Evolutionary conservation across 495 filamentous ascomycete genomes (phyloP).

Genomic region (Xanthoparmelia taractica): DNA sequence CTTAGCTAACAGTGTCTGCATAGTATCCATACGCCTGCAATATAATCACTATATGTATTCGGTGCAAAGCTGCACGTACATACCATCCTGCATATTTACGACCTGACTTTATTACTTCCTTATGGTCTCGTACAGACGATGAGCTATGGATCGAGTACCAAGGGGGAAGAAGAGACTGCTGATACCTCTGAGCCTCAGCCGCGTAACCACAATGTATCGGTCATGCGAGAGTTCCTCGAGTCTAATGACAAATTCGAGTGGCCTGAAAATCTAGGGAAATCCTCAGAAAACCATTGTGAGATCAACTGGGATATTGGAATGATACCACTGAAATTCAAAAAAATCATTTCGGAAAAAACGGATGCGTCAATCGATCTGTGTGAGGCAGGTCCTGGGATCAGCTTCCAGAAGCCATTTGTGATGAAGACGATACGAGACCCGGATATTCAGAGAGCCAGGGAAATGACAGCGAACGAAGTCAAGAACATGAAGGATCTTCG

Average conservation of each 20-base stretch:
- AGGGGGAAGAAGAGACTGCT: too few relatives aligned
- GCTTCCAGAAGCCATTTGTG: neutral
- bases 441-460: neutral
- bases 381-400: neutral
- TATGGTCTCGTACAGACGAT: neutral
- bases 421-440: constrained; percentile 2
- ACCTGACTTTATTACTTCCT: too few relatives aligned
- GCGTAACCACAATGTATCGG: neutral
- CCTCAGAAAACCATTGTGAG: neutral
- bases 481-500: constrained; percentile 1
- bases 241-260: neutral
- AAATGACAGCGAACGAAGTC: constrained; percentile 2
- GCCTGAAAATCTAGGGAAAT: neutral
- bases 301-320: neutral
- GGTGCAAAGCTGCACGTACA: too few relatives aligned
- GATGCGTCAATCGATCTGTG: neutral
- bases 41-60: too few relatives aligned
- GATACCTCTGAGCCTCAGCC: neutral
- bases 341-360: neutral
- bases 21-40: too few relatives aligned
- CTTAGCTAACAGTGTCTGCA: too few relatives aligned
- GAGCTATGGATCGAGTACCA: neutral
- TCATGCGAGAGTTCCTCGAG: constrained; percentile 6
- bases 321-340: neutral
- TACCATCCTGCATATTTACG: too few relatives aligned